Base-by-base conservation (phyloP, 352 stramenopile genomes). In the Pythium oligandrum region DNA sequence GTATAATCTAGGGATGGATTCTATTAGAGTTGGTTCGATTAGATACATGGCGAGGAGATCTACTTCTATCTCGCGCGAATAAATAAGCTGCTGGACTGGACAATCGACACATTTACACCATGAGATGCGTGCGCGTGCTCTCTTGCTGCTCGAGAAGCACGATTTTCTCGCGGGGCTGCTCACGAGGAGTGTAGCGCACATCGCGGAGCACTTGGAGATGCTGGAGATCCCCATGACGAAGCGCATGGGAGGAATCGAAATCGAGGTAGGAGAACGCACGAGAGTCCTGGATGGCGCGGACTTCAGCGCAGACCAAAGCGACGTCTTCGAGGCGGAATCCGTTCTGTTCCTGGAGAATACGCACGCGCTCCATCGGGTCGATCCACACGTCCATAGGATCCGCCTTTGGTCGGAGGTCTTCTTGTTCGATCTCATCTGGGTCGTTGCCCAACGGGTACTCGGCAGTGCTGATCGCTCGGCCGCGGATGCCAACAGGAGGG, bases 401-500 rank as follows among this genome's bases (percentile, higher is more conserved):
- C 12, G 48, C 42, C 43, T 53, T 52, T 30, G 59, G 59, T 26
- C 54, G 53, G 11, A 10, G n/a, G 43, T 76, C 67, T 17, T 68
- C 66, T n/a, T 70, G 51, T 8, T 63, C 48, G 12, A 67, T 65
- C 8, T 71, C 61, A 30, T 58, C 52, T 9, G 73, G 47, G 40
- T 51, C 65, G 37, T 70, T 59, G 6, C 34, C 49, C 3, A 51
- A 51, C 9, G 67, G 44, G 37, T 56, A 37, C 4, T 61, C 44
- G 11, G 66, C 46, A 17, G 67, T 59, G 46, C 34, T 33, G 7
- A 64, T 66, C n/a, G 75, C 67, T 1, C 52, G 49, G 4, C 75
- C 71, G 5, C 74, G 51, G n/a, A 86, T 59, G 2, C 75, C 75
- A 40, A 86, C 68, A 6, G 75, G 71, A 6, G 75, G 75, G 0